Percentiles rank a stretch among this genome's conserved stretches.
phyloP scores from a whole-genome alignment of 2,329 filamentous ascomycete genomes.

The Pseudocercospora cruenta region DNA sequence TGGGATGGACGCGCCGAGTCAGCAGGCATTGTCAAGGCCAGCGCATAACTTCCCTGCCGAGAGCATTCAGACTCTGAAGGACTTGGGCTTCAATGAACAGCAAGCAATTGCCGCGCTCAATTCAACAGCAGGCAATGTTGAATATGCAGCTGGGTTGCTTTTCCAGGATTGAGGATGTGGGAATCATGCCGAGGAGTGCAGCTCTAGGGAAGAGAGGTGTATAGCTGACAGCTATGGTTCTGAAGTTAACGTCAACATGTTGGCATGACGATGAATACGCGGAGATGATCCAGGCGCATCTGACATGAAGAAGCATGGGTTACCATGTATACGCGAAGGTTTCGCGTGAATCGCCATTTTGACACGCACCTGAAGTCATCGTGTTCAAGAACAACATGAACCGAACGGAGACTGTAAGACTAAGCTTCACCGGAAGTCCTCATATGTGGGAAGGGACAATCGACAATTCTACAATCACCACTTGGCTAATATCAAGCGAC shows the following conservation, averaged over 20 bases:
- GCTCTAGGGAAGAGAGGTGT: background rate
- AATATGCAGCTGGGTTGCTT: slow-evolving; percentile 52
- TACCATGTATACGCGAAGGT: background rate
- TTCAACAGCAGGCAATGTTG: slow-evolving; percentile 53
- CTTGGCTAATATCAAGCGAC: too few relatives aligned
- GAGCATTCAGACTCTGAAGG: slow-evolving; percentile 47
- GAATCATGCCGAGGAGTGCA: background rate
- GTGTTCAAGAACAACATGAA: too few relatives aligned
- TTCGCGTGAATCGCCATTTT: background rate
- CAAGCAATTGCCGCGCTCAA: slow-evolving; percentile 54
- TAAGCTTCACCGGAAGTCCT: too few relatives aligned
- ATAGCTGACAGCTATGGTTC: background rate
- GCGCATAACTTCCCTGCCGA: slow-evolving; percentile 46
- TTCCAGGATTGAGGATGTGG: slow-evolving; percentile 44
- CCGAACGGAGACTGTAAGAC: too few relatives aligned
- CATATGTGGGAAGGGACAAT: too few relatives aligned
- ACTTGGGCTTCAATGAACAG: slow-evolving; percentile 50
- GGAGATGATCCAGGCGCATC: background rate
- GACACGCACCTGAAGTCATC: background rate
- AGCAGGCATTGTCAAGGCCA: slow-evolving; percentile 36
- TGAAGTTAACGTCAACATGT: background rate
- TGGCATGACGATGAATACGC: background rate
- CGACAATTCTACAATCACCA: too few relatives aligned
- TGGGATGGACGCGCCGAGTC: slow-evolving; percentile 25
- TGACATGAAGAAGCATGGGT: background rate